Conservation (phyloP, 352 stramenopile genomes). For the Phytophthora uliginosa region DNA sequence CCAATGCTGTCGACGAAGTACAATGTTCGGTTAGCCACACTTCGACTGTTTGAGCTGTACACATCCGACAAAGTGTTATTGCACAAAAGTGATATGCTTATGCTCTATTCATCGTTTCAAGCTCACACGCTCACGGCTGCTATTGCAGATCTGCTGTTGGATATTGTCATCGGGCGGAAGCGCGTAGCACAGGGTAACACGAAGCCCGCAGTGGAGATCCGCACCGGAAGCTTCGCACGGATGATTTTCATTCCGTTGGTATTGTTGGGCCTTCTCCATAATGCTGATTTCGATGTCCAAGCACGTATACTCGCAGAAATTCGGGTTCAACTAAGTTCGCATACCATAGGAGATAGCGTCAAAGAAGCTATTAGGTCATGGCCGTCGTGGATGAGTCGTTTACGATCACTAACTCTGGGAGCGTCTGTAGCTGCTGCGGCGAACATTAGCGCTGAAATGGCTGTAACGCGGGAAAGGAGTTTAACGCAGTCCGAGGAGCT, state of each 20-base stretch:
- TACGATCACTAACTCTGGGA: constrained; percentile 46
- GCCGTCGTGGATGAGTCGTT: constrained; percentile 70
- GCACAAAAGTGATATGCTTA: constrained; percentile 67
- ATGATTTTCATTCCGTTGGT: constrained; percentile 68
- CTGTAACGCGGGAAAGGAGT: constrained; percentile 21
- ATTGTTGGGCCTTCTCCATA: constrained; percentile 59
- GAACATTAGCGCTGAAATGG: constrained; percentile 10
- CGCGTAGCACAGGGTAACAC: constrained; percentile 12
- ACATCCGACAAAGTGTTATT: constrained; percentile 73
- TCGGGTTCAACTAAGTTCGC: constrained; percentile 51
- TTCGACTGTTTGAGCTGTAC: constrained; percentile 80
- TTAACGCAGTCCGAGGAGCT: constrained; percentile 44
- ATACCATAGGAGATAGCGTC: constrained; percentile 54
- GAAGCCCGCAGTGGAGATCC: constrained; percentile 17
- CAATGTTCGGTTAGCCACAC: constrained; percentile 63
- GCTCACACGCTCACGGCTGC: constrained; percentile 58
- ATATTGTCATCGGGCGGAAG: constrained; percentile 74
- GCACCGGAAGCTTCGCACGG: constrained; percentile 56
- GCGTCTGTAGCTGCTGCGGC: constrained; percentile 26
- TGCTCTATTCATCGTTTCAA: constrained; percentile 67
- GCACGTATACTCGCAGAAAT: constrained; percentile 66
- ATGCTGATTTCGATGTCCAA: constrained; percentile 66
- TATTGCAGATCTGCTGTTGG: constrained; percentile 61
- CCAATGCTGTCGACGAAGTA: constrained; percentile 60
- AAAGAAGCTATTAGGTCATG: constrained; percentile 82